Evolutionary conservation across 2,329 filamentous ascomycete genomes (phyloP).

Genomic region (Trichoderma sp.): DNA sequence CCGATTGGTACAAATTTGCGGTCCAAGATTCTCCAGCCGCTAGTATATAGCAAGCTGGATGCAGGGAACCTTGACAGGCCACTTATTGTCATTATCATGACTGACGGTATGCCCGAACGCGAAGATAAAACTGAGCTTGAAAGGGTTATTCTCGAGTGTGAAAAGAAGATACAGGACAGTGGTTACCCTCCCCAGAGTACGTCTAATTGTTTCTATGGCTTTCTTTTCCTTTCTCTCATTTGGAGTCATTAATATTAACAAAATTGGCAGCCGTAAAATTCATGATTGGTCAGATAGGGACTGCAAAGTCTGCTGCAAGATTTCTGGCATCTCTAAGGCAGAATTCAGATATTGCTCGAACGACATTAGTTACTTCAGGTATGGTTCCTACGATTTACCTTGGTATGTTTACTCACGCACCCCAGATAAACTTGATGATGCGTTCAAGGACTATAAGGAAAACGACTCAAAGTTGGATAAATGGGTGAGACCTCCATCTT

Average conservation of each 20-base stretch:
- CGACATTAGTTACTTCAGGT: background rate
- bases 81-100: background rate
- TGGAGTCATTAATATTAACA: background rate
- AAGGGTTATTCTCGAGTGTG: background rate
- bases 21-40: background rate
- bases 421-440: background rate
- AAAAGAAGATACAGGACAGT: background rate
- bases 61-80: background rate
- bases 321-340: background rate
- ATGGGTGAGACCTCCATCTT: background rate
- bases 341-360: background rate
- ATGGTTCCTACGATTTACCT: background rate
- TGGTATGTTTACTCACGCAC: background rate
- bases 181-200: background rate
- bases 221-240: background rate
- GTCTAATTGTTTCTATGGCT: background rate
- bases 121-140: background rate
- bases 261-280: background rate
- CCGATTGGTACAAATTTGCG: background rate
- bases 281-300: background rate
- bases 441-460: background rate
- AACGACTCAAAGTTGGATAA: background rate
- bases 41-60: background rate
- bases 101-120: background rate
- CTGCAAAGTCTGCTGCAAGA: background rate